Evolutionary conservation across 2,329 filamentous ascomycete genomes (phyloP).

Genomic region (Trichoderma cornu-damae): DNA sequence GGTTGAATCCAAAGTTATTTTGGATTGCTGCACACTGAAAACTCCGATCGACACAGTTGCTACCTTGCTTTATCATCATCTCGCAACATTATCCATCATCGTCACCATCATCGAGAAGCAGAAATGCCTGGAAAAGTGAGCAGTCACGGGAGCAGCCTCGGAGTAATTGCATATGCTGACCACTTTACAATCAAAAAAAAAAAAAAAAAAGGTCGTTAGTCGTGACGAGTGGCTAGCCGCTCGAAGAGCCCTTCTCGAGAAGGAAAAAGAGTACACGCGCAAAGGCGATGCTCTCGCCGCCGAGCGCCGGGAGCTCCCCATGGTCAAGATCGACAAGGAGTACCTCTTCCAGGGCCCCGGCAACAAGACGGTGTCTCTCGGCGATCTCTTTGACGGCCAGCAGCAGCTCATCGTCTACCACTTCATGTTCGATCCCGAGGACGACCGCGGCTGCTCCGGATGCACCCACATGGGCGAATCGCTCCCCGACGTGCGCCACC

Average conservation of each 20-base stretch:
- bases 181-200: too few relatives aligned
- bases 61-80: too few relatives aligned
- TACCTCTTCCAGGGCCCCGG: constrained; percentile 34
- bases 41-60: too few relatives aligned
- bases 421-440: constrained; percentile 41
- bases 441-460: constrained; percentile 34
- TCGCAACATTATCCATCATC: not conserved
- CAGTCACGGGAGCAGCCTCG: not conserved
- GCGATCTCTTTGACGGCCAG: constrained; percentile 32
- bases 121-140: constrained; percentile 8
- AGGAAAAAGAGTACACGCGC: constrained; percentile 33
- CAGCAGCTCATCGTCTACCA: constrained; percentile 41
- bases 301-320: constrained; percentile 35
- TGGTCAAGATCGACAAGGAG: constrained; percentile 35
- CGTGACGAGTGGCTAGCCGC: constrained; percentile 34
- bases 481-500: constrained; percentile 35
- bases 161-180: not conserved
- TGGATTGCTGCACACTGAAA: too few relatives aligned
- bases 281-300: constrained; percentile 29
- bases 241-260: constrained; percentile 32
- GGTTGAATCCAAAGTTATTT: too few relatives aligned
- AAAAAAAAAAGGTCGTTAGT: constrained; percentile 27
- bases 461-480: constrained; percentile 38
- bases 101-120: not conserved
- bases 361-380: constrained; percentile 25